These are phyloP conservation scores for Scheffersomyces amazonensis DNA, from an alignment of 805 yeast species.

Conservation along the genomic window DNA sequence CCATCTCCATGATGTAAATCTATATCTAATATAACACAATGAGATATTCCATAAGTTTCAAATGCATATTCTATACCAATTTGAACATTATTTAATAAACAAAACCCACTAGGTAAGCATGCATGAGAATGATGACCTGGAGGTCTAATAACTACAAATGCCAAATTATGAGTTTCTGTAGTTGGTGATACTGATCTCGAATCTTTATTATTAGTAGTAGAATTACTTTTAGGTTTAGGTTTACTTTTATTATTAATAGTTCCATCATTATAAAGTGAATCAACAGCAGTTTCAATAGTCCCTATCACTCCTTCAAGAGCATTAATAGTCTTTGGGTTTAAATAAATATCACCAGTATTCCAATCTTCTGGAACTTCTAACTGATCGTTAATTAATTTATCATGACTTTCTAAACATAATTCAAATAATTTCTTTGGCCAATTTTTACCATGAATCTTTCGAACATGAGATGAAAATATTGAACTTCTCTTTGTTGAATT, in stretches of 20 bases:
- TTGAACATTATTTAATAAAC: slow-evolving; percentile 78
- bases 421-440: slow-evolving; percentile 65
- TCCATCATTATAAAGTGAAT: slow-evolving; percentile 36
- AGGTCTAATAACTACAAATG: slow-evolving; percentile 71
- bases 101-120: slow-evolving; percentile 81
- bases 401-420: slow-evolving; percentile 58
- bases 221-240: slow-evolving; percentile 5
- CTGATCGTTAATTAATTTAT: slow-evolving; percentile 48
- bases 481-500: slow-evolving; percentile 48
- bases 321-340: slow-evolving; percentile 60
- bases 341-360: slow-evolving; percentile 81
- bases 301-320: slow-evolving; percentile 80
- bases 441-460: slow-evolving; percentile 66
- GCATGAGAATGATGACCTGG: slow-evolving; percentile 90
- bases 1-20: slow-evolving; percentile 92
- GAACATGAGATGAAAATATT: slow-evolving; percentile 57
- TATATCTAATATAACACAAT: slow-evolving; percentile 77
- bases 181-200: no score
- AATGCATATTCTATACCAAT: slow-evolving; percentile 77
- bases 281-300: slow-evolving; percentile 70
- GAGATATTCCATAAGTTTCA: slow-evolving; percentile 61
- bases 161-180: slow-evolving; percentile 42
- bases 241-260: slow-evolving; percentile 3
- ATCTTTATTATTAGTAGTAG: slow-evolving; percentile 12
- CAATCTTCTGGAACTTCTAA: slow-evolving; percentile 78